phyloP scores from a whole-genome alignment of 345 rosid species.

The Salix purpurea region DNA sequence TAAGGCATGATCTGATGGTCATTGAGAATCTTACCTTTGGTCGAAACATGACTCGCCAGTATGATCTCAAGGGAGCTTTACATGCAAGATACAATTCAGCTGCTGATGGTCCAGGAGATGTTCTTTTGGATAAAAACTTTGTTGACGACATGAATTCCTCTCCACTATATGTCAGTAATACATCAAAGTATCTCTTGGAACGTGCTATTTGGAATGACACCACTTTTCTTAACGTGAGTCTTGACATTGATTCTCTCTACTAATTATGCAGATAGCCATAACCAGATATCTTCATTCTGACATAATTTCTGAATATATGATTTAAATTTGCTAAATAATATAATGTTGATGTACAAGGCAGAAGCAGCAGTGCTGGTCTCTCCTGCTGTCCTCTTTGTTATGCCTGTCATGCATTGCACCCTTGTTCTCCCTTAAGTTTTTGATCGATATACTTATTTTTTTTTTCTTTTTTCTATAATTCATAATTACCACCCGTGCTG shows the following conservation, averaged over 20 bases:
- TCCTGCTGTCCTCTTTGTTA: not conserved
- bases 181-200: conserved; percentile 61
- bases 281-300: not conserved
- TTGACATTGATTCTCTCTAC: not conserved
- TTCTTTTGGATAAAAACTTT: conserved; percentile 92
- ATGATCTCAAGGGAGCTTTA: conserved; percentile 91
- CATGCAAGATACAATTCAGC: conserved; percentile 63
- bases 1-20: conserved; percentile 84
- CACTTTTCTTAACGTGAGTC: conserved; percentile 78
- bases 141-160: conserved; percentile 86
- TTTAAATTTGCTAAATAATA: not conserved
- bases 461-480: not conserved
- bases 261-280: not conserved
- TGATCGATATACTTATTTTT: not conserved
- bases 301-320: not conserved
- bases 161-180: conserved; percentile 81
- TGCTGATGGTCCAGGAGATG: conserved; percentile 58
- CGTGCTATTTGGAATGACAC: conserved; percentile 98
- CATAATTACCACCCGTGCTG: not conserved
- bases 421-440: not conserved
- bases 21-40: conserved; percentile 93
- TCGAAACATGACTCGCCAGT: conserved; percentile 67
- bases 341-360: not conserved
- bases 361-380: not conserved
- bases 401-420: not conserved